Base-by-base conservation (phyloP, 441 rosid genomes). In the Adansonia grandidieri region DNA sequence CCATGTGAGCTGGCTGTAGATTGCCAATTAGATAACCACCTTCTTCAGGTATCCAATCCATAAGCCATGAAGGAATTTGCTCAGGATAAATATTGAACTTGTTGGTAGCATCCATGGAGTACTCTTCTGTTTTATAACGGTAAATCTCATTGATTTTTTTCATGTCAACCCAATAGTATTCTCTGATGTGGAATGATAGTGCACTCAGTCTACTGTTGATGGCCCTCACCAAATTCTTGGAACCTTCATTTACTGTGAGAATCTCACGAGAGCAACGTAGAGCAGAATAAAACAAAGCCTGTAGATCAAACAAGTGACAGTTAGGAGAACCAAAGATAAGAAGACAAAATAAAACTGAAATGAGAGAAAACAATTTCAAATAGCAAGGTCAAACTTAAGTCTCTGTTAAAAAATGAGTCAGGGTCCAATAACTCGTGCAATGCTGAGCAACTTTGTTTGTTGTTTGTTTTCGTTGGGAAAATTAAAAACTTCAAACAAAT, bases 61-160 rank as follows among this genome's bases (percentile, higher is more conserved):
- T 37, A 37, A 37, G 40, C 40, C 98, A 95, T 0, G 90, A 79
- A 60, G 98, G 92, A 76, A 95, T 89, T 82, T 95, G 98, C 13
- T 95, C 97, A 1, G 98, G 98, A 80, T 95, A 95, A 75, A 95
- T 95, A 80, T 95, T 95, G 88, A 95, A 95, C 83, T 95, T 95
- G 85, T 95, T 95, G 54, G 87, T 88, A 45, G 97, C 98, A 32
- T 95, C 90, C 82, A 86, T 82, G 28, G 98, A 95, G 81, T 95
- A 95, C 86, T 95, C 98, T 83, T 95, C 98, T 3, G 98, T 93
- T 76, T 90, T 92, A 48, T 95, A 95, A 32, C 98, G 89, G 82
- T 95, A 95, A 14, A 95, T 95, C 86, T 93, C 98, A 56, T 95
- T 95, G 57, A 95, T 88, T 83, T 93, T 95, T 63, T 78, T 85